These are phyloP conservation scores for Arachis hypogaea DNA, from an alignment of 306 rosid species.

Conservation along the genomic window DNA sequence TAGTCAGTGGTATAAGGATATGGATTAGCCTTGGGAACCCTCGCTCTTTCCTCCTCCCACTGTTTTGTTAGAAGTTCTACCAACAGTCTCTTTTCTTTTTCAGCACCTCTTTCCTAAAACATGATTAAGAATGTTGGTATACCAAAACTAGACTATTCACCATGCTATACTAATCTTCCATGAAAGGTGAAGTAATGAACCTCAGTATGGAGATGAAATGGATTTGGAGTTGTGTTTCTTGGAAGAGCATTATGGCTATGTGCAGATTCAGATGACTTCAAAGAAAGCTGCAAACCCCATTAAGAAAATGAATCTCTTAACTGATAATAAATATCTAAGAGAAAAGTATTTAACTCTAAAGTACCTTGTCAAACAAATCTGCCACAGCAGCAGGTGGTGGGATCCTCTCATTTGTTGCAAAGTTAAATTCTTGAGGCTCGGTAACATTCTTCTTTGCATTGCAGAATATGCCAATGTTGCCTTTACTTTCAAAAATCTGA, in stretches of 20 bases:
- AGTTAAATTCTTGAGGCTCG: constrained; percentile 84
- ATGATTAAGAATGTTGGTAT: constrained; percentile 35
- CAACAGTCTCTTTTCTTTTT: constrained; percentile 73
- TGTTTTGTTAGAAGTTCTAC: constrained; percentile 68
- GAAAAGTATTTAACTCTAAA: constrained; percentile 18
- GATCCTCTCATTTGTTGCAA: constrained; percentile 89
- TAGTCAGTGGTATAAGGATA: constrained; percentile 96
- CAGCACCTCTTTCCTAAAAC: constrained; percentile 88
- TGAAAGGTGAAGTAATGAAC: constrained; percentile 46
- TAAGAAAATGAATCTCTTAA: neutral
- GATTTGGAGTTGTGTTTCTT: constrained; percentile 78
- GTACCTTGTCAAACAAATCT: constrained; percentile 86
- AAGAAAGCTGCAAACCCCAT: constrained; percentile 59
- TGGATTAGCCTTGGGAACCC: constrained; percentile 89
- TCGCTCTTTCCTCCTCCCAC: constrained; percentile 78
- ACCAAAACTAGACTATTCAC: constrained; percentile 6
- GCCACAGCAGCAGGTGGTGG: constrained; percentile 60
- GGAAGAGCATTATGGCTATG: constrained; percentile 53
- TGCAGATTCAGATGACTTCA: constrained; percentile 62
- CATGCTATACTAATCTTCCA: neutral
- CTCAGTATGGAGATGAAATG: constrained; percentile 93
- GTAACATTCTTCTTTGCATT: constrained; percentile 76
- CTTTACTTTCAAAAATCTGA: constrained; percentile 94
- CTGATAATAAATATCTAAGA: neutral
- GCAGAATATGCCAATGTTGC: constrained; percentile 80